phyloP scores from a whole-genome alignment of 768 basidiomycete species.

The Lactarius psammicola region DNA sequence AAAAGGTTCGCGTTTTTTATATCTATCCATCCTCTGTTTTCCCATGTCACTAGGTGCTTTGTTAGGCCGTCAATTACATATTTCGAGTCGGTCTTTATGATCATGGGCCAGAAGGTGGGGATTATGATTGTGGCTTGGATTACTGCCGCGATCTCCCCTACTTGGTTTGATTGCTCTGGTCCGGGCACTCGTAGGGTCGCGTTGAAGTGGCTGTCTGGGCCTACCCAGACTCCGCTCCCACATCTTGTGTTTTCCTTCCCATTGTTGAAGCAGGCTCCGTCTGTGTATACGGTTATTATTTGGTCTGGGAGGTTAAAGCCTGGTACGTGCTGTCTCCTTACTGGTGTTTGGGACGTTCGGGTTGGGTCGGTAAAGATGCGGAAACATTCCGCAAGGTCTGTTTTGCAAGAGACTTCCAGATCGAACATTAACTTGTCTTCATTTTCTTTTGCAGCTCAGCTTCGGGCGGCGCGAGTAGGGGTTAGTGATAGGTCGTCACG shows the following conservation, averaged over 20 bases:
- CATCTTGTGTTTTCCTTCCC: constrained; percentile 26
- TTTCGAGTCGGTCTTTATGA: not conserved
- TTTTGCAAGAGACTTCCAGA: not conserved
- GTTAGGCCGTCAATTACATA: not conserved
- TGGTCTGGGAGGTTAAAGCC: too few relatives aligned
- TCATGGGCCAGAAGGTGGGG: not conserved
- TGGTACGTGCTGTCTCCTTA: not conserved
- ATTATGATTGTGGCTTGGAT: not conserved
- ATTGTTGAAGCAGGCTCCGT: constrained; percentile 34
- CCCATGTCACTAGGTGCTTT: not conserved
- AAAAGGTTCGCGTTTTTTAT: not conserved
- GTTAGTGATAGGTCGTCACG: too few relatives aligned
- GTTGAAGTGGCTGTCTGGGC: too few relatives aligned
- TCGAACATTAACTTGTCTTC: not conserved
- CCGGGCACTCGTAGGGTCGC: too few relatives aligned
- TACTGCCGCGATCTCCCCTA: not conserved
- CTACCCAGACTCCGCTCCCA: too few relatives aligned
- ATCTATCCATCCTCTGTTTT: constrained; percentile 10
- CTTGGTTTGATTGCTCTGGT: too few relatives aligned
- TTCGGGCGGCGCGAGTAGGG: too few relatives aligned
- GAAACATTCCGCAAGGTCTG: not conserved
- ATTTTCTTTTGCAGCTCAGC: not conserved
- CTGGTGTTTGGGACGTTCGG: too few relatives aligned
- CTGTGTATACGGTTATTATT: constrained; percentile 30
- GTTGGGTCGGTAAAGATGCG: not conserved